These are phyloP conservation scores for Populus simonii DNA, from an alignment of 345 rosid species.

Conservation along the genomic window DNA sequence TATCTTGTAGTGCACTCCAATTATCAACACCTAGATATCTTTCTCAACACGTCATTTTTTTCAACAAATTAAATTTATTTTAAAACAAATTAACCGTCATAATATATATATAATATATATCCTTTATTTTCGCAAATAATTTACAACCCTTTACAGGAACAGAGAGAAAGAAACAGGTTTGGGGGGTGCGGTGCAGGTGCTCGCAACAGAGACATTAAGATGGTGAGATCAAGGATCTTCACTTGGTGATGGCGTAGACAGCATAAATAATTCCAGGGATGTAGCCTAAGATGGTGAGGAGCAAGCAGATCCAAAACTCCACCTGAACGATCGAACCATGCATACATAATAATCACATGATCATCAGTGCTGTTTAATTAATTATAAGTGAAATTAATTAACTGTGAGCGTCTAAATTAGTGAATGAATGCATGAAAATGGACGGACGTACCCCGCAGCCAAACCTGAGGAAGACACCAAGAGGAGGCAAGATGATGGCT, in stretches of 20 bases:
- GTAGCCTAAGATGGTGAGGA: slow-evolving; percentile 63
- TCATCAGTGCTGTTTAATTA: neutral
- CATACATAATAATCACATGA: neutral
- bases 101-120: too few species aligned
- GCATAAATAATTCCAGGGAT: slow-evolving; percentile 85
- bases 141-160: too few species aligned
- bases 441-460: slow-evolving; percentile 50
- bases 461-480: slow-evolving; percentile 79
- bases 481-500: slow-evolving; percentile 88
- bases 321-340: slow-evolving; percentile 23
- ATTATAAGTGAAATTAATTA: neutral
- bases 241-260: slow-evolving; percentile 63
- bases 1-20: too few species aligned
- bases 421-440: too few species aligned
- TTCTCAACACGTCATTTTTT: too few species aligned
- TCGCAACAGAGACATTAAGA: neutral
- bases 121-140: too few species aligned
- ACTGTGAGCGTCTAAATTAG: neutral
- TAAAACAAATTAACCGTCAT: too few species aligned
- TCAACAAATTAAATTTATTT: too few species aligned
- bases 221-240: neutral
- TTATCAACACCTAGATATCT: too few species aligned
- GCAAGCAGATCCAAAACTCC: slow-evolving; percentile 88
- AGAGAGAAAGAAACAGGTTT: neutral
- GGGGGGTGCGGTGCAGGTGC: neutral